Percentiles rank a stretch among this genome's conserved stretches.
Conservation (phyloP, 176 grass and related monocot species). For the Puya raimondii region DNA sequence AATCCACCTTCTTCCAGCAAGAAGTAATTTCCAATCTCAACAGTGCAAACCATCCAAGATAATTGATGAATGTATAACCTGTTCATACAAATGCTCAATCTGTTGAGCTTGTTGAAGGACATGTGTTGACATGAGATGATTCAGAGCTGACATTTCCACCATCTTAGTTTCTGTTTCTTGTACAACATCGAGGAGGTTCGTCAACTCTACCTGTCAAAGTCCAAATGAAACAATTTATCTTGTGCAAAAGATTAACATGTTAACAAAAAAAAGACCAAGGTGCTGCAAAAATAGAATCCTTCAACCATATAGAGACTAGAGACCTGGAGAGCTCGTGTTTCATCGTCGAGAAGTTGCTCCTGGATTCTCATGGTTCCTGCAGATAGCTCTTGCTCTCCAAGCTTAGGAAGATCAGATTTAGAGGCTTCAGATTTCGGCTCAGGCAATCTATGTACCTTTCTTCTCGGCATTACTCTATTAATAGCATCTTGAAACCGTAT, state of each 20-base stretch:
- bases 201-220: constrained; percentile 62
- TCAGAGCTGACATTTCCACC: constrained; percentile 94
- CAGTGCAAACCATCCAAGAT: background rate
- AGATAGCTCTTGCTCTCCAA: constrained; percentile 47
- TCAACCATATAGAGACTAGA: background rate
- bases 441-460: constrained; percentile 53
- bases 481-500: constrained; percentile 86
- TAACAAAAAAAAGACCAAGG: constrained; percentile 1
- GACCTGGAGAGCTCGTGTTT: constrained; percentile 75
- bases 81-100: constrained; percentile 79
- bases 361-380: constrained; percentile 51
- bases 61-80: constrained; percentile 39
- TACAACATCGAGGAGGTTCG: constrained; percentile 64
- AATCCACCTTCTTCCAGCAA: too few relatives aligned
- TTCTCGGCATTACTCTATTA: constrained; percentile 75
- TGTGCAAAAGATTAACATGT: background rate
- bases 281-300: background rate
- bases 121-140: constrained; percentile 93
- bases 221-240: background rate
- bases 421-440: constrained; percentile 44
- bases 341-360: constrained; percentile 85
- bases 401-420: constrained; percentile 42
- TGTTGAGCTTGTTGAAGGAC: constrained; percentile 88
- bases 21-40: too few relatives aligned
- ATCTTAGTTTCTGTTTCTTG: constrained; percentile 97